Percentiles rank a stretch among this genome's conserved stretches.
phyloP scores from a whole-genome alignment of 106 monocot species.

The Dendrobium huoshanense region DNA sequence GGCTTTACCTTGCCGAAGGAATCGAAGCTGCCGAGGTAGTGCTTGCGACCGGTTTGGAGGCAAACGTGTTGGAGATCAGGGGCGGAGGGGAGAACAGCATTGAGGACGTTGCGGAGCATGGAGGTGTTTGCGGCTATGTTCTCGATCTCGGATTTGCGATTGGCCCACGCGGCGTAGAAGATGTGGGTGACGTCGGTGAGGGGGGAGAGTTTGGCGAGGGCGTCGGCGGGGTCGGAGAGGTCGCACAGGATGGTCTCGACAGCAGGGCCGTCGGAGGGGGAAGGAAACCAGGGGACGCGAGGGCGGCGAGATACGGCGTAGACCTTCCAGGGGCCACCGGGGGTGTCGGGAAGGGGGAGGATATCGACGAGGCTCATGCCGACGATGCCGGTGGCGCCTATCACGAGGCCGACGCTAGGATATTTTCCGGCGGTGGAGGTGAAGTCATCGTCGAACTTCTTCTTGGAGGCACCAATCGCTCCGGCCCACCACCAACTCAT shows the following conservation, averaged over 20 bases:
- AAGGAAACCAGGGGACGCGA: conserved; percentile 29
- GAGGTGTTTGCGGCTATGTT: conserved; percentile 42
- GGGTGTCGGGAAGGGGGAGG: conserved; percentile 87
- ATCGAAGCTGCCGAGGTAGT: conserved; percentile 61
- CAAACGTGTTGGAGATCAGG: conserved; percentile 62
- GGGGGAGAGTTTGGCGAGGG: conserved; percentile 54
- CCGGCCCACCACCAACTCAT: conserved; percentile 99
- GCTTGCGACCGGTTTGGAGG: conserved; percentile 74
- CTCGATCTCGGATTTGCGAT: conserved; percentile 42
- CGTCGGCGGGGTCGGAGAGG: conserved; percentile 48
- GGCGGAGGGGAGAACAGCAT: conserved; percentile 37
- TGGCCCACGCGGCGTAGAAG: conserved; percentile 63
- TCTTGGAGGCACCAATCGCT: conserved; percentile 53
- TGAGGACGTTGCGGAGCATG: conserved; percentile 77
- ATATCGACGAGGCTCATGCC: conserved; percentile 69
- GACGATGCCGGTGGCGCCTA: conserved; percentile 61
- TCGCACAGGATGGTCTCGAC: conserved; percentile 57
- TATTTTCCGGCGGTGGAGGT: neutral
- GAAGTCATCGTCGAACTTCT: conserved; percentile 3
- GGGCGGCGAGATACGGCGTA: conserved; percentile 64
- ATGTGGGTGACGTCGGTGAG: conserved; percentile 78
- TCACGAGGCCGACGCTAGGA: conserved; percentile 60
- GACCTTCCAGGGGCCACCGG: conserved; percentile 85
- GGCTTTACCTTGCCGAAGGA: conserved; percentile 20
- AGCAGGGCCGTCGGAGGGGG: conserved; percentile 38